These are phyloP conservation scores for Solanum chmielewskii DNA, from an alignment of 257 asterid species.

Conservation along the genomic window DNA sequence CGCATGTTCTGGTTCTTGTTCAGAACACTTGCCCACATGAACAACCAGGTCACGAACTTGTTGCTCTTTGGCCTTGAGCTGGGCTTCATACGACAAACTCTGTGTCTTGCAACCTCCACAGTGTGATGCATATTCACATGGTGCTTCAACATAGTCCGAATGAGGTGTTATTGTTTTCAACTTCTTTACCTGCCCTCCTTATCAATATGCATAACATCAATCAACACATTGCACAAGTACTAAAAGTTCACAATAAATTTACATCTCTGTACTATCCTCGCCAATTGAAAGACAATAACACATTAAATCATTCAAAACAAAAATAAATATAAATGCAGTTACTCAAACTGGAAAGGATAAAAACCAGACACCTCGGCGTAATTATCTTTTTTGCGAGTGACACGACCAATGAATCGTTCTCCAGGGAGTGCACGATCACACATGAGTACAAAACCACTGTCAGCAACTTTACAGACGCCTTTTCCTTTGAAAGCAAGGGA, in stretches of 20 bases:
- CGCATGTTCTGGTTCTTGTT: conserved; percentile 28
- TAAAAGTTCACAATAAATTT: not conserved
- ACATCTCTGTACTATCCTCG: not conserved
- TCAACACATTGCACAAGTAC: not conserved
- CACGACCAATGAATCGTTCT: conserved; percentile 77
- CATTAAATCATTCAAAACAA: not conserved
- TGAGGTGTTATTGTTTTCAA: conserved; percentile 64
- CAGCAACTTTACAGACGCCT: conserved; percentile 79
- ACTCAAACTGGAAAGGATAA: not conserved
- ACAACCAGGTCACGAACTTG: conserved; percentile 73
- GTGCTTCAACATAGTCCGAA: conserved; percentile 72
- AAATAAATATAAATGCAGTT: not conserved
- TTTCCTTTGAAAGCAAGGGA: conserved; percentile 83
- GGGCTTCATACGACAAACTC: conserved; percentile 71
- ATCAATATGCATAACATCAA: not conserved
- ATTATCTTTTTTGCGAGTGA: conserved; percentile 61
- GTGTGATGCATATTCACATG: conserved; percentile 75
- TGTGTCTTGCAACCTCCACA: conserved; percentile 98
- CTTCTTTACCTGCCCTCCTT: conserved; percentile 62
- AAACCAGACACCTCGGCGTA: conserved; percentile 56
- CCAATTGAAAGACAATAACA: not conserved
- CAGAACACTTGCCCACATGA: conserved; percentile 70
- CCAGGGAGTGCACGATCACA: conserved; percentile 94
- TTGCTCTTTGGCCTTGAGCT: conserved; percentile 71
- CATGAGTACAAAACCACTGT: conserved; percentile 71